Conservation (phyloP, 176 grass and related monocot species). For the Echinochloa phyllopogon region DNA sequence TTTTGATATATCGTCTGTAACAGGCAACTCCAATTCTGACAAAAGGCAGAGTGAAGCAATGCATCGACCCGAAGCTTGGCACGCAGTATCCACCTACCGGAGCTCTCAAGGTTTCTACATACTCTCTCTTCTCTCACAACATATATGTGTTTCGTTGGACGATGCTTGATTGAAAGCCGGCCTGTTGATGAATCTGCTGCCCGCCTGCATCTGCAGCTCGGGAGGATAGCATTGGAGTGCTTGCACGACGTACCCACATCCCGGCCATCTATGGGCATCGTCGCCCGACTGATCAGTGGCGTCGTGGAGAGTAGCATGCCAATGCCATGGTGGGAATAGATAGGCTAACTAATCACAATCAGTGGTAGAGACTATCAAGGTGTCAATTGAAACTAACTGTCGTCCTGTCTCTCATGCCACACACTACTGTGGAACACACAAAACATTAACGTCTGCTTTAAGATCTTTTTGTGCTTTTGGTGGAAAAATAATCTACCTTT, state of each 20-base stretch:
- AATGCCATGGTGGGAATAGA: not conserved
- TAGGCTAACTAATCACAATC: too few relatives aligned
- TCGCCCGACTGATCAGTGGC: not conserved
- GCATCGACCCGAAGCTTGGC: not conserved
- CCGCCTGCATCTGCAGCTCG: too few relatives aligned
- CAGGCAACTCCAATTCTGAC: slow-evolving; percentile 45
- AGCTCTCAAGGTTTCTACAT: not conserved
- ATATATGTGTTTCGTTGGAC: too few relatives aligned
- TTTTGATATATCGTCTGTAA: not conserved
- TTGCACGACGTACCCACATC: not conserved
- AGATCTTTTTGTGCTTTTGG: too few relatives aligned
- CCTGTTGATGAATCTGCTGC: too few relatives aligned
- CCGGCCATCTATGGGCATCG: not conserved
- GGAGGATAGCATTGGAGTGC: not conserved
- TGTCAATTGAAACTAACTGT: too few relatives aligned
- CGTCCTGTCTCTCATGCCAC: too few relatives aligned
- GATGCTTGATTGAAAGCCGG: too few relatives aligned
- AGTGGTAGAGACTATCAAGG: too few relatives aligned
- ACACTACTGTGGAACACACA: too few relatives aligned
- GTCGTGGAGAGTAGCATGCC: not conserved
- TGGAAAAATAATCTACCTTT: too few relatives aligned
- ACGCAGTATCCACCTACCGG: not conserved
- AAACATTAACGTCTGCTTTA: too few relatives aligned
- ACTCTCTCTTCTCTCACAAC: not conserved
- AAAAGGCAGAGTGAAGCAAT: slow-evolving; percentile 45